Base-by-base conservation (phyloP, 768 basidiomycete genomes). In the Lentinus brumalis region DNA sequence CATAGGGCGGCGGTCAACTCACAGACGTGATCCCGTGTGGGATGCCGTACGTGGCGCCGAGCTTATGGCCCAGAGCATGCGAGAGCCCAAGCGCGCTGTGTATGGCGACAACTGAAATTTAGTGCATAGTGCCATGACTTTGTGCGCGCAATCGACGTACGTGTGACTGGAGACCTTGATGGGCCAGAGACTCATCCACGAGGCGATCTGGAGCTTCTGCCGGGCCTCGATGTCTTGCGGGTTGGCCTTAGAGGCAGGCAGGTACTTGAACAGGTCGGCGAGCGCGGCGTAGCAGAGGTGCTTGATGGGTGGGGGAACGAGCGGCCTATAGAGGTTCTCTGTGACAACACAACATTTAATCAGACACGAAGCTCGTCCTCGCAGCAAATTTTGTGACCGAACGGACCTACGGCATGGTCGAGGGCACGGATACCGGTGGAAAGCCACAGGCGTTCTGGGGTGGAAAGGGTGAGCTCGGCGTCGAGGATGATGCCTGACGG, bases 11-110 rank as follows among this genome's bases (percentile, higher is more conserved):
- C 18, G 11, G 50, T 3, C 42, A 11, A 18, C 84, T 73, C 62
- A 89, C 89, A n/a, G 90, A 91, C 4, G 91, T 92, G 62, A 91
- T 88, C 9, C 91, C 91, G 70, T 94, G 91, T 21, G 90, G 88
- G 57, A 94, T 91, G 53, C 79, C 74, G 67, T 92, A 93, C 45
- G 78, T 76, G 16, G 89, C 89, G 3, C 90, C 91, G 11, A 91
- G 79, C 67, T 81, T 85, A 70, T 91, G 88, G 5, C 90, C 89
- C 5, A 93, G 79, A 3, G 85, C 75, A 72, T 93, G 91, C 30
- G 90, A 92, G 18, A 92, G 76, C 30, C 91, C 91, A n/a, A 89
- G 68, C 5, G 88, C 73, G 67, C 85, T 91, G 64, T 18, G 8
- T 39, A 11, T 50, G 41, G 49, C 9, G 29, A 54, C 12, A 4